Conservation (phyloP, 495 filamentous ascomycete species). For the Penicillium turbatum region DNA sequence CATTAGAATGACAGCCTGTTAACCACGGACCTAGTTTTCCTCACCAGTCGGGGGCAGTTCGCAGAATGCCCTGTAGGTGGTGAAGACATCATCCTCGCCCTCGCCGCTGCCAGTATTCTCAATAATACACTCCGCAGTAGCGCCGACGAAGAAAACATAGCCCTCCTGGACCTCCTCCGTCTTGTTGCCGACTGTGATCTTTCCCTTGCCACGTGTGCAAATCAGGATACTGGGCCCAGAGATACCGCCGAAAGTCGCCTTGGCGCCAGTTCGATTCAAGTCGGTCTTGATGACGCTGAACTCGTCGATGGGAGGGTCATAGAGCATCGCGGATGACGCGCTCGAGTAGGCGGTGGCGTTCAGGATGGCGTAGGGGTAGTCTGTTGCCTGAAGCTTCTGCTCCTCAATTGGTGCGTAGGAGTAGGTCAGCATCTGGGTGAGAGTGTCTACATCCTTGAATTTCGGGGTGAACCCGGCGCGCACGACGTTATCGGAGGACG, state of each 20-base stretch:
- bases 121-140: conserved; percentile 77
- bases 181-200: conserved; percentile 74
- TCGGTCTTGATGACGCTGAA: conserved; percentile 85
- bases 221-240: conserved; percentile 89
- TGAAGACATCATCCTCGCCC: conserved; percentile 59
- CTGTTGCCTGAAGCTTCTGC: conserved; percentile 82
- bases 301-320: conserved; percentile 95
- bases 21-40: conserved; percentile 41
- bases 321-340: conserved; percentile 63
- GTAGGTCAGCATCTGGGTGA: conserved; percentile 93
- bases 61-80: conserved; percentile 93
- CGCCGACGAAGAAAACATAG: conserved; percentile 89
- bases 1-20: conserved; percentile 27
- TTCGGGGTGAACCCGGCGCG: conserved; percentile 97
- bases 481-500: conserved; percentile 93
- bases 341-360: conserved; percentile 75
- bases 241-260: conserved; percentile 81
- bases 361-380: conserved; percentile 78
- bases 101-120: conserved; percentile 54
- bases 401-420: conserved; percentile 86
- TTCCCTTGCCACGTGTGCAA: conserved; percentile 76
- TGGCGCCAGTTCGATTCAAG: conserved; percentile 64
- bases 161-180: conserved; percentile 71
- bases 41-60: conserved; percentile 59
- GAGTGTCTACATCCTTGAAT: conserved; percentile 90